Conservation (phyloP, 2,329 filamentous ascomycete species). For the Alternaria angustiovoidea region DNA sequence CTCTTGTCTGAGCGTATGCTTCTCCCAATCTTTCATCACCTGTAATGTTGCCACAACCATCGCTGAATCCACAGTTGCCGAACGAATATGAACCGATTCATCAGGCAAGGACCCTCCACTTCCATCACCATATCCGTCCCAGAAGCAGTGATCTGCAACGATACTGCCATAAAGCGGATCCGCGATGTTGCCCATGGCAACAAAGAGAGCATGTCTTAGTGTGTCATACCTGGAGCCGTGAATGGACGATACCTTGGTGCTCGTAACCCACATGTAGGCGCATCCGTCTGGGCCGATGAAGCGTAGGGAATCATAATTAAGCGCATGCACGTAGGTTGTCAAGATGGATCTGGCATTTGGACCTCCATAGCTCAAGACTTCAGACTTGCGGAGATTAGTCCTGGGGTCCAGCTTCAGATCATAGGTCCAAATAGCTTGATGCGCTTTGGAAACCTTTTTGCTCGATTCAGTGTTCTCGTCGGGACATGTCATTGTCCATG, state of each 20-base stretch:
- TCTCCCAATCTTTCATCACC: slow-evolving; percentile 47
- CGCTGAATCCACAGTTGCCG: slow-evolving; percentile 30
- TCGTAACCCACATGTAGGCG: slow-evolving; percentile 43
- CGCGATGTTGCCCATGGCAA: slow-evolving; percentile 22
- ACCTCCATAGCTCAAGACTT: slow-evolving; percentile 30
- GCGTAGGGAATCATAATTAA: slow-evolving; percentile 43
- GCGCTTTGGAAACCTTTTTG: slow-evolving; percentile 8
- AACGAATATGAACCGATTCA: slow-evolving; percentile 41
- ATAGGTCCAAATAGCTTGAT: slow-evolving; percentile 35
- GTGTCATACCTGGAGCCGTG: slow-evolving; percentile 40
- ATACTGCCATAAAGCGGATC: slow-evolving; percentile 46
- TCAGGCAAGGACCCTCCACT: slow-evolving; percentile 36
- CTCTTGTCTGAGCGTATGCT: slow-evolving; percentile 34
- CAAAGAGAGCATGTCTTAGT: slow-evolving; percentile 45
- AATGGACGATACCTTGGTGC: slow-evolving; percentile 32
- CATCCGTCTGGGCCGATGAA: slow-evolving; percentile 41
- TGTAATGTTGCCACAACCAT: slow-evolving; percentile 44
- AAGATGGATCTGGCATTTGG: slow-evolving; percentile 24
- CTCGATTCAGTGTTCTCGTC: background rate
- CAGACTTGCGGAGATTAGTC: slow-evolving; percentile 36
- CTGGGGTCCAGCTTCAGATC: slow-evolving; percentile 34
- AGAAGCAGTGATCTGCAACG: slow-evolving; percentile 47
- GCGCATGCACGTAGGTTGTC: slow-evolving; percentile 42
- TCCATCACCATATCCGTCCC: slow-evolving; percentile 39
- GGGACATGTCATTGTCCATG: slow-evolving; percentile 39